Conservation (phyloP, 345 rosid species). For the Alliaria petiolata region DNA sequence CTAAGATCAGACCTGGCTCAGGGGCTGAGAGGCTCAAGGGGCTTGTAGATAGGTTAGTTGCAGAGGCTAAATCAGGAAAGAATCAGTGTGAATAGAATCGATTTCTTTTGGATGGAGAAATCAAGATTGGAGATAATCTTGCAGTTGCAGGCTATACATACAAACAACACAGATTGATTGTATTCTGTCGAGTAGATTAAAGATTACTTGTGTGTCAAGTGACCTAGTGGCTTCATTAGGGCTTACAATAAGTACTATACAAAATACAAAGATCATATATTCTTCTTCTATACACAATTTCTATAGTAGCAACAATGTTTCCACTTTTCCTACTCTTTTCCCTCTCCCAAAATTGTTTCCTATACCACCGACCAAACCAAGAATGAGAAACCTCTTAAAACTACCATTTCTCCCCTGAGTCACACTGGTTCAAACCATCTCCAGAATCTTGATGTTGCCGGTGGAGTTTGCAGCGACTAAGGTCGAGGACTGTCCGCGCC, state of each 20-base stretch:
- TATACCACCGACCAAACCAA: background rate
- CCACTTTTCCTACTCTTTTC: background rate
- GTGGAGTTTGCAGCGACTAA: conserved; percentile 85
- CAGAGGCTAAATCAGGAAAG: conserved; percentile 38
- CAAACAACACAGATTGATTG: background rate
- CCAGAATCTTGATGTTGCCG: conserved; percentile 82
- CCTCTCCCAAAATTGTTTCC: conserved; percentile 19
- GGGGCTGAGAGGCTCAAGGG: conserved; percentile 65
- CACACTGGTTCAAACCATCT: conserved; percentile 59
- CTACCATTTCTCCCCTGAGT: background rate
- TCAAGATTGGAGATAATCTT: background rate
- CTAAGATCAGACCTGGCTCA: conserved; percentile 62
- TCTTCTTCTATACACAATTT: conserved; percentile 13
- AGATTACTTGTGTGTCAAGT: conserved; percentile 11
- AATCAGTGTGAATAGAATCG: conserved; percentile 68
- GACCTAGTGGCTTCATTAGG: background rate
- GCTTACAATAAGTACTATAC: conserved; percentile 1
- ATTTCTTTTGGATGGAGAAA: background rate
- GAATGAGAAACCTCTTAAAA: background rate
- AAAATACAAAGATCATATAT: conserved; percentile 6
- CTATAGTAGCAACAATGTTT: conserved; percentile 6
- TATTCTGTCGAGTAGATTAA: too few relatives aligned
- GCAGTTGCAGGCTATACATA: background rate
- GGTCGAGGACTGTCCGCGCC: conserved; percentile 76
- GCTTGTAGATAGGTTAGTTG: conserved; percentile 53